Evolutionary conservation across 2,329 filamentous ascomycete genomes (phyloP), one percentile per base, ranked within the genome.

Genomic region (Nakataea oryzae): DNA sequence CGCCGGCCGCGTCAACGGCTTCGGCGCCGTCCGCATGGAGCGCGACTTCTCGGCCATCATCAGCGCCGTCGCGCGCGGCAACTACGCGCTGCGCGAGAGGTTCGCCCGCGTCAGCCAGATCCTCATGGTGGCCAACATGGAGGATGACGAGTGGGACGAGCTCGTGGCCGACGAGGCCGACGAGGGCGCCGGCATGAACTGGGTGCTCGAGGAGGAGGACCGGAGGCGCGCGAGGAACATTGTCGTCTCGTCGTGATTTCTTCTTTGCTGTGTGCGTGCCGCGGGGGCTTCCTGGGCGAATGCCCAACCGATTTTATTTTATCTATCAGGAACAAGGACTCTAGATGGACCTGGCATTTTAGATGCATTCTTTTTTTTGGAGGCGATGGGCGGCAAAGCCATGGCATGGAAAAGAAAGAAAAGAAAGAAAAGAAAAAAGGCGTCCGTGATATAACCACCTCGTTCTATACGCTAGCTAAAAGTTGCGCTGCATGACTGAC

Each of bases 91-190:
- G 47, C 80, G 91, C 34, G 92, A 96, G 70, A 75, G 83, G 3
- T 96, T 97, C 76, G 80, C 82, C 30, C 85, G 87, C 69, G 90
- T 89, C 63, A 81, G 82, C 63, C 91, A 97, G 79, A 87, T 96
- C 68, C 85, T 89, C 63, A 85, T 96, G 79, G 85, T 96, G 21
- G 86, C 93, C 71, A 93, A 93, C 68, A 96, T 97, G 91, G 93
- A 97, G 72, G 90, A 95, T 41, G 93, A 97, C 63, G 93, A 97
- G 74, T 96, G 92, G 90, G 90, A 93, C 58, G 91, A 95, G 73
- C 74, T 93, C 12, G 63, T 34, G 24, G 63, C 60, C 24, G 59
- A 63, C 50, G 59, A 56, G 13, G 62, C 21, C 3, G 57, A 29
- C 7, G 57, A 32, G 8, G n/a, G 57, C 14, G 86, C 84, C 59